Base-by-base conservation (phyloP, 495 filamentous ascomycete species). In the Mytilinidion resinicola region DNA sequence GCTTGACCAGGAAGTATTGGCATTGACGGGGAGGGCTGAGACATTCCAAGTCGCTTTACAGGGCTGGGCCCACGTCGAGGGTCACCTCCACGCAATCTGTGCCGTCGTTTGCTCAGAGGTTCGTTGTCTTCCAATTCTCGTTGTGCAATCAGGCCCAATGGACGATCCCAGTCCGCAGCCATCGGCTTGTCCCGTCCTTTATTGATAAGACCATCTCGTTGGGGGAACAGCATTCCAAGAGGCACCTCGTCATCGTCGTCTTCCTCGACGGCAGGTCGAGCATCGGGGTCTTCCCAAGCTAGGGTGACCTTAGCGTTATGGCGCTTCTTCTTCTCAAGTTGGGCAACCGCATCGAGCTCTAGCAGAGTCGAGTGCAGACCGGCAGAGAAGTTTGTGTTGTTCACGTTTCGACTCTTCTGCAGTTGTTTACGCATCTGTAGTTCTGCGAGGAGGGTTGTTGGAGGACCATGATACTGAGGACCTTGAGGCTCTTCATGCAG, bases 401-500 rank as follows among this genome's bases (percentile, higher is more conserved):
- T 80, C 2, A 87, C 88, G 38, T 80, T 90, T 44, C 93, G 82
- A 47, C 81, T 77, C 69, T 88, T 87, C 63, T 90, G 83, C 60
- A 92, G 87, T 38, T 85, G 82, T 68, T 97, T 97, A 30, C 93
- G 84, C 48, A 93, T 74, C 70, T 96, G 88, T 15, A 98, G 76
- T 68, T 98, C 93, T 2, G 95, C 95, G 19, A 98, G 80, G 0
- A 98, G 79, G 0, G 93, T 98, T 3, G 88, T 95, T 4, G 93
- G 93, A 17, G 83, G 79, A 0, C 87, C 89, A 42, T 82, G 90
- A 0, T 73, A 59, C 37, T 67, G 64, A 3, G 51, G 51, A 15
- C 12, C 25, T 30, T 14, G 6, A 4, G 38, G 41, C 35, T 37
- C 46, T 43, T 66, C 58, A 2, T 17, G 37, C 14, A 34, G 19